phyloP scores from a whole-genome alignment of 768 basidiomycete species.

The Pleurotus ostreatus region DNA sequence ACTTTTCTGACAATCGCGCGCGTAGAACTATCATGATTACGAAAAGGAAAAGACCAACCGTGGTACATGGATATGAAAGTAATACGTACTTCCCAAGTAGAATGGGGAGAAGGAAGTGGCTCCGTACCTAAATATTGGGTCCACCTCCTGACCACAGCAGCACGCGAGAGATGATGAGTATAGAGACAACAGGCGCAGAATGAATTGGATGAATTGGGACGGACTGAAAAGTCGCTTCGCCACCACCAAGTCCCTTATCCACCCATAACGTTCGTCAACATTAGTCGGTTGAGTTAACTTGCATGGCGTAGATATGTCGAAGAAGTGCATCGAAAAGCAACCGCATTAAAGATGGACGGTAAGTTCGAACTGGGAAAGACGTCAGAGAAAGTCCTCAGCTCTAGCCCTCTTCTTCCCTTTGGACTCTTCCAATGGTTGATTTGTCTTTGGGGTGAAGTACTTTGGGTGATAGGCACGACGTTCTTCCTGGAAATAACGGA shows the following conservation, averaged over 20 bases:
- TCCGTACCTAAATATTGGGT: conserved; percentile 15
- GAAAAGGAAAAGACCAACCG: conserved; percentile 26
- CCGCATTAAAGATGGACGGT: not conserved
- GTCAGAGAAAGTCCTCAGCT: conserved; percentile 78
- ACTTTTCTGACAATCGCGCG: not conserved
- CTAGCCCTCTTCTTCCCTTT: conserved; percentile 82
- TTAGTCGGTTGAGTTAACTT: not conserved
- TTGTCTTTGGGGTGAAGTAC: conserved; percentile 53
- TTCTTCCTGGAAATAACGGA: conserved; percentile 57
- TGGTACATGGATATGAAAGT: conserved; percentile 37
- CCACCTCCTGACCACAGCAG: not conserved
- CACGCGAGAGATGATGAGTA: conserved; percentile 10
- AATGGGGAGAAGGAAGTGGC: not conserved
- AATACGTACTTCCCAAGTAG: conserved; percentile 20
- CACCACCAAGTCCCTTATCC: not conserved
- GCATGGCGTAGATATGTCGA: not conserved
- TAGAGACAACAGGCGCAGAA: conserved; percentile 9
- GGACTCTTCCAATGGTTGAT: conserved; percentile 47
- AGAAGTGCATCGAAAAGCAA: not conserved
- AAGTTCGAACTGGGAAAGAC: not conserved
- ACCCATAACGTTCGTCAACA: not conserved
- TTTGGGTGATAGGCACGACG: conserved; percentile 60
- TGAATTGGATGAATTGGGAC: conserved; percentile 23
- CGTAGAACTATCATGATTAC: conserved; percentile 20
- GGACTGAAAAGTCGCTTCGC: conserved; percentile 23